Conservation (phyloP, 2,329 filamentous ascomycete species). For the Alternaria burnsii region DNA sequence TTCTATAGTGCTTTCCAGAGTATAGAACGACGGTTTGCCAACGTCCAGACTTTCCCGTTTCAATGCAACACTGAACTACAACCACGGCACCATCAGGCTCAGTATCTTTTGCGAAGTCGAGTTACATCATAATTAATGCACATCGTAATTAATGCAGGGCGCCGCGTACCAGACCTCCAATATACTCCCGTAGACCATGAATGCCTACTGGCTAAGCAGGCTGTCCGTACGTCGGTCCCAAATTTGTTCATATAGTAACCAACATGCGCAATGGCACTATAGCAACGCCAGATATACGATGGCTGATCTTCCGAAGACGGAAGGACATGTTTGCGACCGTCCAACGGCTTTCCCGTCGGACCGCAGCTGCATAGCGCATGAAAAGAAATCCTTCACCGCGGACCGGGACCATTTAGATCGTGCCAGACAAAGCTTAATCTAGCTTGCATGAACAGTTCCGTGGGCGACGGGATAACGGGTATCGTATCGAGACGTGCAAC, state of each 20-base stretch:
- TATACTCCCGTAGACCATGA: background rate
- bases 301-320: background rate
- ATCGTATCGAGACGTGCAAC: slow-evolving; percentile 8
- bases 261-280: background rate
- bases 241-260: background rate
- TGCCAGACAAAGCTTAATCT: slow-evolving; percentile 9
- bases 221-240: background rate
- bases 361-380: slow-evolving; percentile 9
- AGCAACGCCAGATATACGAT: background rate
- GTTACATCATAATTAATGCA: background rate
- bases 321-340: background rate
- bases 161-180: background rate
- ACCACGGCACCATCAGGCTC: background rate
- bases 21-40: background rate
- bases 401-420: background rate
- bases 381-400: background rate
- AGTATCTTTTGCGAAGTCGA: slow-evolving; percentile 11
- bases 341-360: slow-evolving; percentile 2
- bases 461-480: slow-evolving; percentile 16
- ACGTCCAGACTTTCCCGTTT: background rate
- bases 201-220: background rate
- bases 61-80: background rate
- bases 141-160: background rate
- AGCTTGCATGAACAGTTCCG: slow-evolving; percentile 7
- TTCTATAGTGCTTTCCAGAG: background rate